phyloP scores from a whole-genome alignment of 106 monocot species.

The Allium sativum region DNA sequence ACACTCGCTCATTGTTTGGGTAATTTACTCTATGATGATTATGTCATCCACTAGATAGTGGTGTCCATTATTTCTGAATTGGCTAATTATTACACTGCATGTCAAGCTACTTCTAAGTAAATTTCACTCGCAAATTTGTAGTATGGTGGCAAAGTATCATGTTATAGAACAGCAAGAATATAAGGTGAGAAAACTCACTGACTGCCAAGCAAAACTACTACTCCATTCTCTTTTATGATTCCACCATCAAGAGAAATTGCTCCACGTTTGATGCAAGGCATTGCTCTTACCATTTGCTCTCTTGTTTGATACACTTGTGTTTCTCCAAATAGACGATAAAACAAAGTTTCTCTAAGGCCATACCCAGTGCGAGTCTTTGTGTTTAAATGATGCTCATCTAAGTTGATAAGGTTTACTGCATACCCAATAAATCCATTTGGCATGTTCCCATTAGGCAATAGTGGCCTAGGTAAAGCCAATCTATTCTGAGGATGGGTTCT shows the following conservation, averaged over 20 bases:
- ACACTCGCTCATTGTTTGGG: too few species aligned
- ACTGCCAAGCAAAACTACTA: conserved; percentile 18
- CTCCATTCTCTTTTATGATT: conserved; percentile 17
- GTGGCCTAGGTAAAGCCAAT: conserved; percentile 15
- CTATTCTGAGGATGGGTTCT: conserved; percentile 11
- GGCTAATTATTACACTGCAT: too few species aligned
- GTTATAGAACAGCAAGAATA: background rate
- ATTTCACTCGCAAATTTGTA: background rate
- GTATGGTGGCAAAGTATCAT: too few species aligned
- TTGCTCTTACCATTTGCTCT: conserved; percentile 13
- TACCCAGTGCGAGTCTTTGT: conserved; percentile 11
- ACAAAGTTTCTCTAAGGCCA: conserved; percentile 26
- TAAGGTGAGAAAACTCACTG: conserved; percentile 14
- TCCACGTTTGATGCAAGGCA: conserved; percentile 15
- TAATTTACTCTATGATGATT: background rate
- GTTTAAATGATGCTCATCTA: conserved; percentile 5
- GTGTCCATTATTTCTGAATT: background rate
- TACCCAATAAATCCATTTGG: conserved; percentile 25
- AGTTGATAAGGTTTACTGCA: conserved; percentile 28
- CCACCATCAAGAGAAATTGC: conserved; percentile 35
- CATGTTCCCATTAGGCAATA: background rate
- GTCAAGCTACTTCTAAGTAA: too few species aligned
- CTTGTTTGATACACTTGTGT: conserved; percentile 31
- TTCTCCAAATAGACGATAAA: conserved; percentile 26
- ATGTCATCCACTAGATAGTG: background rate